These are phyloP conservation scores for Rubroshorea leprosula DNA, from an alignment of 345 rosid genomes.

Conservation along the genomic window DNA sequence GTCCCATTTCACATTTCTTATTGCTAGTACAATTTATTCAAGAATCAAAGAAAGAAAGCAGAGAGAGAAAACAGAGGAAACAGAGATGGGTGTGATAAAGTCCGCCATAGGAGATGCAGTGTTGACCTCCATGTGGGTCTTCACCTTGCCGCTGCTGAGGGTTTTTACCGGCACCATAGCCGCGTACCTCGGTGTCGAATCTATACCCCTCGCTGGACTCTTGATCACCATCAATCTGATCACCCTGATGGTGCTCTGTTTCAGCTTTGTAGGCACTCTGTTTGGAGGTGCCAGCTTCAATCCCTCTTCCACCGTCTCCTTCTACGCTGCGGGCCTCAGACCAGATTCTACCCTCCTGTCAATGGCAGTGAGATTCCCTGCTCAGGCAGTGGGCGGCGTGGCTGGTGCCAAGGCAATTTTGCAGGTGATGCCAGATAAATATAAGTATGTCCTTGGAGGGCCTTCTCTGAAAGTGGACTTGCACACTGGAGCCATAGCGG, in stretches of 20 bases:
- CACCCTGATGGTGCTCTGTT: conserved; percentile 21
- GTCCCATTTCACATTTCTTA: too few relatives aligned
- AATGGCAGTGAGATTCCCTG: conserved; percentile 35
- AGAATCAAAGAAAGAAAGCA: not conserved
- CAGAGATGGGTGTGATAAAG: conserved; percentile 28
- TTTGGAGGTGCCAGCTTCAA: conserved; percentile 60
- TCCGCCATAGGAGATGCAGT: conserved; percentile 38
- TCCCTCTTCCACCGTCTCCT: conserved; percentile 38
- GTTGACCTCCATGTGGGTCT: conserved; percentile 38
- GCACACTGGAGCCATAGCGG: conserved; percentile 55
- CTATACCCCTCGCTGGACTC: conserved; percentile 11
- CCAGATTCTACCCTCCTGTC: conserved; percentile 25
- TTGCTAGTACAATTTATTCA: too few relatives aligned
- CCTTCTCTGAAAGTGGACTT: conserved; percentile 55
- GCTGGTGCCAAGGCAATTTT: conserved; percentile 18
- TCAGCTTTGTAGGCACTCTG: conserved; percentile 24
- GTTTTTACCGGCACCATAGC: conserved; percentile 19
- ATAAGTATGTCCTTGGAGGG: conserved; percentile 41
- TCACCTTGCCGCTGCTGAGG: conserved; percentile 24
- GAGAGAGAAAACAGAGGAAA: not conserved
- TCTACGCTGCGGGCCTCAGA: conserved; percentile 35
- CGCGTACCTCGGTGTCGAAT: conserved; percentile 21
- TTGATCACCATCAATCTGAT: conserved; percentile 27
- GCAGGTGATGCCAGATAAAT: conserved; percentile 41
- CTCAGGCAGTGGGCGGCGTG: conserved; percentile 27